phyloP scores from a whole-genome alignment of 2,329 filamentous ascomycete genomes.

The Aureobasidium mangrovei region DNA sequence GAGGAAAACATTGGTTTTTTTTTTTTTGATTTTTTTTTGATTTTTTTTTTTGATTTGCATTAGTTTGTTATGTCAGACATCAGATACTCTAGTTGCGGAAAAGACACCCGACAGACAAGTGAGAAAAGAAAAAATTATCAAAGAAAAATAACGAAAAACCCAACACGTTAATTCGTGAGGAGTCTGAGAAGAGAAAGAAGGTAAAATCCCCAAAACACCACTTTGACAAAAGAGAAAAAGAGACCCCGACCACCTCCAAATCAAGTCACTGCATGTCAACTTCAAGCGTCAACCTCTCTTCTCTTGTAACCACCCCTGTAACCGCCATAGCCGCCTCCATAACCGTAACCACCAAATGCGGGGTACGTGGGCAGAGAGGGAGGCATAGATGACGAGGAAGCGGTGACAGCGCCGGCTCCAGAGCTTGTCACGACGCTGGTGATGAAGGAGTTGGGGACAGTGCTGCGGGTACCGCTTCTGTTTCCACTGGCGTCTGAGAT shows the following conservation, averaged over 20 bases:
- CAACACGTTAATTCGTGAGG: too few species aligned
- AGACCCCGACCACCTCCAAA: too few species aligned
- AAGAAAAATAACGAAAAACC: background rate
- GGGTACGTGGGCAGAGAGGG: background rate
- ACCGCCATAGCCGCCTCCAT: background rate
- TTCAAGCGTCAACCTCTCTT: background rate
- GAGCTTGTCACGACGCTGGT: constrained; percentile 4
- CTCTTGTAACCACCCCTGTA: constrained; percentile 6
- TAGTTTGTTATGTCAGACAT: background rate
- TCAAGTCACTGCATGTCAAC: too few species aligned
- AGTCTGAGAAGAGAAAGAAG: too few species aligned
- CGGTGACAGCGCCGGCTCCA: background rate
- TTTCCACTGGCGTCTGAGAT: background rate
- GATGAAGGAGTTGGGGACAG: background rate
- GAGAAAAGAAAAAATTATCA: background rate
- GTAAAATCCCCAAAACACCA: too few species aligned
- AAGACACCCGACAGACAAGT: background rate
- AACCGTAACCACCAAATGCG: background rate
- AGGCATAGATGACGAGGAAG: background rate
- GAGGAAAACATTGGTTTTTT: background rate
- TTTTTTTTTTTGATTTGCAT: background rate
- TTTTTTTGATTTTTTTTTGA: background rate
- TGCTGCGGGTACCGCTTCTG: background rate
- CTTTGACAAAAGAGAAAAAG: too few species aligned
- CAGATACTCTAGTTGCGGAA: background rate